Percentiles rank a stretch among this genome's conserved stretches.
Conservation (phyloP, 2,329 filamentous ascomycete species). For the Talaromyces sp. region DNA sequence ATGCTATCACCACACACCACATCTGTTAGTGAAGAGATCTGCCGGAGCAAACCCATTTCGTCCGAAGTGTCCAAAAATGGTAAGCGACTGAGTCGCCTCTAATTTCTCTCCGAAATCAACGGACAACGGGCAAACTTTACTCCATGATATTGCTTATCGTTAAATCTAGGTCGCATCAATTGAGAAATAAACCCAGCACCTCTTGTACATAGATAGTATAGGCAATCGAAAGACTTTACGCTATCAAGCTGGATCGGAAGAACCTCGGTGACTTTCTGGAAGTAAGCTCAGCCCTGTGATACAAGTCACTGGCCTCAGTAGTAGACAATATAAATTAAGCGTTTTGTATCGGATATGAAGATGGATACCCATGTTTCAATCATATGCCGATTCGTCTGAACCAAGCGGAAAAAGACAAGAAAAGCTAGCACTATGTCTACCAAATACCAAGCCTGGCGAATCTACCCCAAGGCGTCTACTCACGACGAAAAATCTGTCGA, state of each 20-base stretch:
- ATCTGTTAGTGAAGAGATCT: neutral
- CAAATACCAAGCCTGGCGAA: slow-evolving; percentile 1
- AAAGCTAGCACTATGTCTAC: neutral
- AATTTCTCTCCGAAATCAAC: neutral
- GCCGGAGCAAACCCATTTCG: neutral
- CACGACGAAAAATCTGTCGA: neutral
- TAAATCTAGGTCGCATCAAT: too few species aligned
- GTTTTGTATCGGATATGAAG: too few species aligned
- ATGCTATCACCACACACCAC: neutral
- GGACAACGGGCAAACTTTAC: neutral
- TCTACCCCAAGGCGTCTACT: neutral
- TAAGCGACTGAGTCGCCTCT: neutral
- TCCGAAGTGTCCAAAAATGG: neutral
- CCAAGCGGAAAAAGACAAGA: neutral
- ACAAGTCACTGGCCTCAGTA: too few species aligned
- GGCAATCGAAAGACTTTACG: too few species aligned
- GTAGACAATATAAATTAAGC: neutral
- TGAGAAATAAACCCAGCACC: too few species aligned
- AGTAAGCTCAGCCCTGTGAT: neutral
- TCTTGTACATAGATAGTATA: too few species aligned
- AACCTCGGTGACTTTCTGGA: neutral
- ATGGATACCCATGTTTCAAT: too few species aligned
- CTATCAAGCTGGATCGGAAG: neutral
- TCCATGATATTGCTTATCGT: too few species aligned
- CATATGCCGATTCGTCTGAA: neutral